Evolutionary conservation across 192 early-diverging fungal genomes (phyloP).

Genomic region (Backusella circina): DNA sequence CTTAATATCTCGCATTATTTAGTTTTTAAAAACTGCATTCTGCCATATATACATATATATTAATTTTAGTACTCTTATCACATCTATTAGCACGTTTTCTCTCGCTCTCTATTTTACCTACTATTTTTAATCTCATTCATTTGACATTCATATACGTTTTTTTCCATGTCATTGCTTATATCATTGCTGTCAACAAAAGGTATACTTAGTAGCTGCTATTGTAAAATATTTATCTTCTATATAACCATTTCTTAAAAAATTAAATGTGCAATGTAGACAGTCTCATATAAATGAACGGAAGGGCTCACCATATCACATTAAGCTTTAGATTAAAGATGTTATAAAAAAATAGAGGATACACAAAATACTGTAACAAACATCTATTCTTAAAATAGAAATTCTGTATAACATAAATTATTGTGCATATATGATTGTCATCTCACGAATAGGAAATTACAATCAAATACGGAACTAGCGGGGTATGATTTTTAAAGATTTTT

Average conservation of each 20-base stretch:
- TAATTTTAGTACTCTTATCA: background rate
- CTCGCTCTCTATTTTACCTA: background rate
- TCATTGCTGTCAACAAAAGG: background rate
- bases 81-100: background rate
- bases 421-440: background rate
- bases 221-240: background rate
- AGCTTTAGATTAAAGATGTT: background rate
- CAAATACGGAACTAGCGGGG: background rate
- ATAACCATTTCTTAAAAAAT: background rate
- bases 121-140: background rate
- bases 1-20: background rate
- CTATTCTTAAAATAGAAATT: background rate
- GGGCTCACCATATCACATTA: background rate
- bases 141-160: background rate
- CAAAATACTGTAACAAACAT: background rate
- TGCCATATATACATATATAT: background rate
- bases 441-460: background rate
- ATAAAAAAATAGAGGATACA: background rate
- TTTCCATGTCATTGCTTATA: background rate
- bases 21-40: background rate
- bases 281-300: background rate
- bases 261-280: background rate
- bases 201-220: background rate
- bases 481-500: background rate
- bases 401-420: background rate